These are phyloP conservation scores for Sorghum bicolor DNA, from an alignment of 176 grass and related monocot species.

Conservation along the genomic window DNA sequence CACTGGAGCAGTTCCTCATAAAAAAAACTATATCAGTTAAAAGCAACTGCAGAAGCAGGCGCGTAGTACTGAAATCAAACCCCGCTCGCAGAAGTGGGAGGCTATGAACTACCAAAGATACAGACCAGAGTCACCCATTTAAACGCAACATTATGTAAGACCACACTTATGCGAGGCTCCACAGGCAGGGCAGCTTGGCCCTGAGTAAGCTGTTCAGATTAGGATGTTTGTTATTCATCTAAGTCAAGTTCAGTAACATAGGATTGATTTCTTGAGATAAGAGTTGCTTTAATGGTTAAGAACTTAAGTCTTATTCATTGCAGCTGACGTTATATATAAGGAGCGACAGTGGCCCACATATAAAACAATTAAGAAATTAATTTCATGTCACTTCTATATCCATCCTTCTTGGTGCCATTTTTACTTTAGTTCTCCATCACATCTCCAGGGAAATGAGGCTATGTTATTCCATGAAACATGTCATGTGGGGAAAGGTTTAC, in stretches of 20 bases:
- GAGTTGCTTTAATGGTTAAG: background rate
- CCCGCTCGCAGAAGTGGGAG: background rate
- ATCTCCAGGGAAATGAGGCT: background rate
- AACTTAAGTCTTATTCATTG: background rate
- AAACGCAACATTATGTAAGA: background rate
- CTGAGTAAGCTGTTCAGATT: background rate
- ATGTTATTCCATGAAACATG: background rate
- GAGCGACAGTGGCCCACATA: background rate
- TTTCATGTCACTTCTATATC: background rate
- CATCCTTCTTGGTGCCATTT: background rate
- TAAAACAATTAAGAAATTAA: background rate
- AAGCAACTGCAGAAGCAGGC: background rate
- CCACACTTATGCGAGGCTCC: background rate
- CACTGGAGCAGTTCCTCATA: background rate
- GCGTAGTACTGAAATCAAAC: background rate
- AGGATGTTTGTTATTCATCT: background rate
- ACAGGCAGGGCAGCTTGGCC: background rate
- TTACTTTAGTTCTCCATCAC: background rate
- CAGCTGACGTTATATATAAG: background rate
- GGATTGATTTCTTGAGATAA: background rate
- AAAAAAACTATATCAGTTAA: slow-evolving; percentile 7
- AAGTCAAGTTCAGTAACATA: background rate
- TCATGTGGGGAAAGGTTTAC: too few species aligned
- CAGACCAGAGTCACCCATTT: background rate
- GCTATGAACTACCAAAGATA: background rate